phyloP scores from a whole-genome alignment of 495 filamentous ascomycete species.

The Xylaria nigripes region DNA sequence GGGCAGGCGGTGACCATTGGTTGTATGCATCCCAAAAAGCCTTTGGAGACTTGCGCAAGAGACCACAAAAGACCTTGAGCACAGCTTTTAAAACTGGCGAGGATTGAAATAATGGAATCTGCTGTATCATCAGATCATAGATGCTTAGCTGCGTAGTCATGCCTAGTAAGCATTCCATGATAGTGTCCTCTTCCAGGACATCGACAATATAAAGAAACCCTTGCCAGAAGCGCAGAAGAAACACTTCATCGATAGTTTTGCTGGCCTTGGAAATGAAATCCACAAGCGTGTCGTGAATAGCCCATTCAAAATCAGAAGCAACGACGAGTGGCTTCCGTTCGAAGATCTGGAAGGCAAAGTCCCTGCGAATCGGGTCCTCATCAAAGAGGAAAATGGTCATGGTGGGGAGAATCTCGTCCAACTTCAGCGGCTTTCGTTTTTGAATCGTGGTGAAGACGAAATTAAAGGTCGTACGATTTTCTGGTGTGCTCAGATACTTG shows the following conservation, averaged over 20 bases:
- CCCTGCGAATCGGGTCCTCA: constrained; percentile 44
- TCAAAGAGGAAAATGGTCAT: constrained; percentile 77
- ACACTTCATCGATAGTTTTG: constrained; percentile 35
- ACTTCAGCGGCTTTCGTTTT: constrained; percentile 58
- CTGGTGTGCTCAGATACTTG: constrained; percentile 34
- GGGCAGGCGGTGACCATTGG: constrained; percentile 60
- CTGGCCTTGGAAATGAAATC: constrained; percentile 36
- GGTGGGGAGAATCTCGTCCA: constrained; percentile 64
- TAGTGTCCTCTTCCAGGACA: constrained; percentile 61
- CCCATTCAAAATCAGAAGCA: constrained; percentile 71
- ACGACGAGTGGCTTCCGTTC: constrained; percentile 50
- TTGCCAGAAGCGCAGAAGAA: constrained; percentile 61
- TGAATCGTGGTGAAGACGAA: constrained; percentile 71
- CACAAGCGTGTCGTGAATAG: constrained; percentile 57
- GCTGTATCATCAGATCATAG: constrained; percentile 66
- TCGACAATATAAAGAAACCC: constrained; percentile 63
- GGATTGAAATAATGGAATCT: constrained; percentile 52
- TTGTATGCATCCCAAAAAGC: constrained; percentile 85
- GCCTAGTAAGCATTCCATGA: constrained; percentile 66
- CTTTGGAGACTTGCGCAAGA: constrained; percentile 63
- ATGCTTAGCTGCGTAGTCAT: constrained; percentile 65
- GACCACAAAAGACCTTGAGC: constrained; percentile 53
- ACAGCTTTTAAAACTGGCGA: constrained; percentile 51
- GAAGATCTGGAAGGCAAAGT: constrained; percentile 66
- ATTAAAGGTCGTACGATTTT: constrained; percentile 52